Percentiles rank a stretch among this genome's conserved stretches.
Evolutionary conservation across 208 protist genomes (phyloP).

Genomic region (Phytomonas francai): DNA sequence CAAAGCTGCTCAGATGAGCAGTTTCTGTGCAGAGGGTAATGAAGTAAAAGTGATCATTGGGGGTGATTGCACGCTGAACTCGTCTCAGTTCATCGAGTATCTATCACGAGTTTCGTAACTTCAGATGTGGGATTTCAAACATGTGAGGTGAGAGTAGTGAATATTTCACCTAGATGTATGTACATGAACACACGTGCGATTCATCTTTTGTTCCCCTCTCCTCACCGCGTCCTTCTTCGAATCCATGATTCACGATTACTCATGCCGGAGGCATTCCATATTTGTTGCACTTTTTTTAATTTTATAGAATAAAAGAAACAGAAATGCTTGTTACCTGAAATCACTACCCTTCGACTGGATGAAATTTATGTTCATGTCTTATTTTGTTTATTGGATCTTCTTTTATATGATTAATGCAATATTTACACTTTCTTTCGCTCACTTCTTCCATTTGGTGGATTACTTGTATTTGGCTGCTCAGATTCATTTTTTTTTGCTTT

Average conservation of each 20-base stretch:
- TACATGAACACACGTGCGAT: no score
- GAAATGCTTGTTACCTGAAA: background rate
- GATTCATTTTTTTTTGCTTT: background rate
- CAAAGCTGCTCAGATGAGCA: conserved; percentile 29
- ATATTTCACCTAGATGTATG: background rate
- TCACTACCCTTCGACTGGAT: background rate
- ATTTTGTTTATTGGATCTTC: conserved; percentile 6
- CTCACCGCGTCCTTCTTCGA: no score
- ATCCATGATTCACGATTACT: background rate
- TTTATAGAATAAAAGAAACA: conserved; percentile 3
- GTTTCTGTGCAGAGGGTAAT: conserved; percentile 21
- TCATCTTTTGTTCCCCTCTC: no score
- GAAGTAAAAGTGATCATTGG: conserved; percentile 37
- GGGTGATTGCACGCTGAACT: conserved; percentile 54
- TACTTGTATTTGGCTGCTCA: conserved; percentile 2
- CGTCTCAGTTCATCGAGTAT: conserved; percentile 35
- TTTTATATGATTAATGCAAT: conserved; percentile 6
- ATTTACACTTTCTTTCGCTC: background rate
- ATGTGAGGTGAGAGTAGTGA: background rate
- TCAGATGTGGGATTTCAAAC: no score
- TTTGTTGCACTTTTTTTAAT: conserved; percentile 3
- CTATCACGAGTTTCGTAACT: conserved; percentile 19
- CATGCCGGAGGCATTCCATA: background rate
- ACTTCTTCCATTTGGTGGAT: conserved; percentile 2
- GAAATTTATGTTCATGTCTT: conserved; percentile 3